Evolutionary conservation across 768 basidiomycete genomes (phyloP).

Genomic region (Tubosaeta sp.): DNA sequence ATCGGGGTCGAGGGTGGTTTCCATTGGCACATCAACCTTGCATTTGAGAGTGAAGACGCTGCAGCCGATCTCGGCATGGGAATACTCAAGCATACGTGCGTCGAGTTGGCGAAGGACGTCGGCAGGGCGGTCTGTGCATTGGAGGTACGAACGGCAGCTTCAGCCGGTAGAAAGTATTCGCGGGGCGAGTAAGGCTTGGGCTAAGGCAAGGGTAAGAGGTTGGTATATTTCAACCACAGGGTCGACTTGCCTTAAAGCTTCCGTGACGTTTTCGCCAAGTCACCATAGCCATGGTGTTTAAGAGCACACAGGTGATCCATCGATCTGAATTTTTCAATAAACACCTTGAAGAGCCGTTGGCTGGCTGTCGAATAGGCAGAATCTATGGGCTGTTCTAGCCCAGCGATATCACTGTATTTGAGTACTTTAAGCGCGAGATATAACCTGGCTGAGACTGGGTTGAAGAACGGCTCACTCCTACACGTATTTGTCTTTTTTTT

Average conservation of each 20-base stretch:
- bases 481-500: conserved; percentile 85
- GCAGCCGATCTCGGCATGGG: conserved; percentile 99
- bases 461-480: conserved; percentile 54
- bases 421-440: conserved; percentile 47
- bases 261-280: conserved; percentile 96
- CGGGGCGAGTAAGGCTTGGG: conserved; percentile 78
- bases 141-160: conserved; percentile 90
- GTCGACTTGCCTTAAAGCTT: conserved; percentile 68
- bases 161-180: conserved; percentile 93
- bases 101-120: conserved; percentile 92
- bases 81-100: conserved; percentile 93
- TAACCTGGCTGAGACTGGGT: neutral
- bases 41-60: conserved; percentile 98
- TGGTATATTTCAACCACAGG: neutral
- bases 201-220: conserved; percentile 39
- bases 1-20: conserved; percentile 87
- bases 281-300: conserved; percentile 91
- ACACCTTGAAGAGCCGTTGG: conserved; percentile 90
- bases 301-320: conserved; percentile 87
- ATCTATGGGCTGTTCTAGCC: conserved; percentile 92
- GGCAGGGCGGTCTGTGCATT: conserved; percentile 77
- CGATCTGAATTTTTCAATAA: conserved; percentile 91
- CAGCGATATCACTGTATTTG: conserved; percentile 93
- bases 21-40: conserved; percentile 94
- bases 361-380: conserved; percentile 91